Conservation (phyloP, 2,329 filamentous ascomycete species). For the Sclerotinia minor region DNA sequence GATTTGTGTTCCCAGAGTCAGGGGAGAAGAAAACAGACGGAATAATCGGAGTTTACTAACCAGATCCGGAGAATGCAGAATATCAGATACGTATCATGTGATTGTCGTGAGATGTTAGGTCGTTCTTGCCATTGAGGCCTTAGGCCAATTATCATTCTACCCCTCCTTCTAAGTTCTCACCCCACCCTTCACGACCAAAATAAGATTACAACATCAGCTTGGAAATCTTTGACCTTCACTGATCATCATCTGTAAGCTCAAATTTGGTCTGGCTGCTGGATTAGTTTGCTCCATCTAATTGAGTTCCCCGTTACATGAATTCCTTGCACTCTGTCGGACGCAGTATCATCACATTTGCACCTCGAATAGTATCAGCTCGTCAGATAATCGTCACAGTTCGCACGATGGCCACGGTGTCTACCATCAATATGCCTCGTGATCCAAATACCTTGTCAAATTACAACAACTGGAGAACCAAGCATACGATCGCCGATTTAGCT, state of each 20-base stretch:
- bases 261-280: not conserved
- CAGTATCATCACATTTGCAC: conserved; percentile 28
- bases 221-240: conserved; percentile 18
- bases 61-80: not conserved
- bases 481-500: conserved; percentile 78
- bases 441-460: conserved; percentile 93
- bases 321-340: conserved; percentile 29
- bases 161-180: not conserved
- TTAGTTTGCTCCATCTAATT: not conserved
- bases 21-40: not conserved
- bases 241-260: conserved; percentile 14
- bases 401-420: conserved; percentile 31
- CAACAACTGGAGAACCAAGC: conserved; percentile 78
- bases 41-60: not conserved
- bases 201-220: not conserved
- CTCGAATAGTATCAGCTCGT: conserved; percentile 25
- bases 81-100: conserved; percentile 15
- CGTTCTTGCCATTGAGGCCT: not conserved
- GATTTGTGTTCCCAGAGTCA: not conserved
- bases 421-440: conserved; percentile 56
- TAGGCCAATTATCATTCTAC: conserved; percentile 3
- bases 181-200: conserved; percentile 7
- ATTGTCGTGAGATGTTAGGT: not conserved
- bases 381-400: conserved; percentile 28
- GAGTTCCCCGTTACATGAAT: conserved; percentile 18